phyloP scores from a whole-genome alignment of 2,329 filamentous ascomycete genomes.

The Cladosporium sp. region DNA sequence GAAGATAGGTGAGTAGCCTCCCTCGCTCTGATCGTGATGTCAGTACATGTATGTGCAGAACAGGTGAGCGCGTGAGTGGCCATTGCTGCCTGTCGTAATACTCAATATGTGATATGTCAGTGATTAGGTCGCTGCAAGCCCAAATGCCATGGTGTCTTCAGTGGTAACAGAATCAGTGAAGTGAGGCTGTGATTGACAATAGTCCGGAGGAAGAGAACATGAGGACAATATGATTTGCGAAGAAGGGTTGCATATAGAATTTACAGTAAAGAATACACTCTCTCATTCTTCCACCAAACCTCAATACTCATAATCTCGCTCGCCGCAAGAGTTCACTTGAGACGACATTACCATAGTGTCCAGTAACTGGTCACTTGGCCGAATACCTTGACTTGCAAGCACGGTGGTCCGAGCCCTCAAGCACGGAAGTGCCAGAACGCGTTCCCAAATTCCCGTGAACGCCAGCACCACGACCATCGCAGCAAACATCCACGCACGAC shows the following conservation, averaged over 20 bases:
- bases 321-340: not conserved
- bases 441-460: slow-evolving; percentile 8
- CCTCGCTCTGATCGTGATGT: not conserved
- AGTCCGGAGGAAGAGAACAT: not conserved
- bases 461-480: slow-evolving; percentile 6
- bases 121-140: not conserved
- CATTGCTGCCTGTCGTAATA: too few species aligned
- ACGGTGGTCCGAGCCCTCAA: slow-evolving; percentile 6
- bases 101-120: not conserved
- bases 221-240: not conserved
- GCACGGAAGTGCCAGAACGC: slow-evolving; percentile 12
- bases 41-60: not conserved
- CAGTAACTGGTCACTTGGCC: not conserved
- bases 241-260: not conserved
- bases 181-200: not conserved
- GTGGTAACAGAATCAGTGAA: not conserved
- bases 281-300: not conserved
- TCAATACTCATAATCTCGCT: not conserved
- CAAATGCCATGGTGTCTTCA: not conserved
- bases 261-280: not conserved
- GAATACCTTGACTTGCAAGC: not conserved
- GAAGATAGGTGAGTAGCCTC: slow-evolving; percentile 15
- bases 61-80: not conserved
- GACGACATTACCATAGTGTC: not conserved
- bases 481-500: slow-evolving; percentile 5